Percentiles rank a stretch among this genome's conserved stretches.
phyloP scores from a whole-genome alignment of 352 stramenopile genomes.

The Thalassiosira mediterranea region DNA sequence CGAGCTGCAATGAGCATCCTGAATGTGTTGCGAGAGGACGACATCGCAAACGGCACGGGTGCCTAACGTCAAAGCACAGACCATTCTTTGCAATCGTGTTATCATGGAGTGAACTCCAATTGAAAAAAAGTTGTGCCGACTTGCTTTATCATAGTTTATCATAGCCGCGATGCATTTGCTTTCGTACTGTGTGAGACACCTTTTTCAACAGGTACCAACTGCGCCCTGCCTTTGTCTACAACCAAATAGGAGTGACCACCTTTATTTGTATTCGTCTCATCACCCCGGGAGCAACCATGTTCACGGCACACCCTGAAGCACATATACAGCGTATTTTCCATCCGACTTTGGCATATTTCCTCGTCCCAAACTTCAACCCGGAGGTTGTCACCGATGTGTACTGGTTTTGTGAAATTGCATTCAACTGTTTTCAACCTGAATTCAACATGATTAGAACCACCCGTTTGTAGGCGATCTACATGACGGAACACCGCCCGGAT shows the following conservation, averaged over 20 bases:
- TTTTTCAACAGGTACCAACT: neutral
- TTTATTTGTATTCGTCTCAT: neutral
- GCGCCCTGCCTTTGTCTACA: constrained; percentile 17
- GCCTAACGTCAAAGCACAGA: neutral
- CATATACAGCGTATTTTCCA: too few relatives aligned
- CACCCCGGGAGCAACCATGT: neutral
- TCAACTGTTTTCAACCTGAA: constrained; percentile 34
- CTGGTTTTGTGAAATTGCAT: constrained; percentile 64
- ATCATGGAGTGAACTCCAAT: neutral
- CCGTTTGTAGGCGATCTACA: neutral
- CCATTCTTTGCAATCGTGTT: neutral
- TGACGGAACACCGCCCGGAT: constrained; percentile 50
- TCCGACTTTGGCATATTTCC: too few relatives aligned
- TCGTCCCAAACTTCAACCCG: constrained; percentile 50
- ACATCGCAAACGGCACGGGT: neutral
- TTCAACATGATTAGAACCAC: neutral
- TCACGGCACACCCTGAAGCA: neutral
- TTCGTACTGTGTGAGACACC: too few relatives aligned
- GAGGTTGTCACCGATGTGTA: constrained; percentile 58
- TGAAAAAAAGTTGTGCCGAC: neutral
- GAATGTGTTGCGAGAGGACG: constrained; percentile 16
- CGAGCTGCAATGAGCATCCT: constrained; percentile 26
- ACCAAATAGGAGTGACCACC: constrained; percentile 16
- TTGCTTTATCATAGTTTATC: neutral
- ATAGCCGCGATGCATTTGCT: constrained; percentile 7